Evolutionary conservation across 768 basidiomycete genomes (phyloP).

Genomic region (Mycena amicta): DNA sequence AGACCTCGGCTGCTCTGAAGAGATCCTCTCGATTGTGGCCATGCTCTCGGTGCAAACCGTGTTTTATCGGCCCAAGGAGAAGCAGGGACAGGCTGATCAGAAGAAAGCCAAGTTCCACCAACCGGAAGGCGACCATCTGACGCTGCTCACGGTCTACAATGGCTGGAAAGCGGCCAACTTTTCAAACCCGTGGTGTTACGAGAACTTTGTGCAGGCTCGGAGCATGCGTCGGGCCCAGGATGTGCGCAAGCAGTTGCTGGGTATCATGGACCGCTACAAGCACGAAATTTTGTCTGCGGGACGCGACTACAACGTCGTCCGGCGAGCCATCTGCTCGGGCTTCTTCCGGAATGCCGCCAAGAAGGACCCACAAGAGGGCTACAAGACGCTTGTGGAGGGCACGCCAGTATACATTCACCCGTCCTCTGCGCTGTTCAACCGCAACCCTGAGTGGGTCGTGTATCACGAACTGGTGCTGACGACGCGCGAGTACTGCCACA

Average conservation of each 20-base stretch:
- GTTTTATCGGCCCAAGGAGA: conserved; percentile 99
- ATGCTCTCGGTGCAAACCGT: conserved; percentile 97
- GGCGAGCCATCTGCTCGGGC: conserved; percentile 94
- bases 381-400: conserved; percentile 95
- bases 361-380: conserved; percentile 97
- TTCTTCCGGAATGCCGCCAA: conserved; percentile 99
- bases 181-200: conserved; percentile 98
- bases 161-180: conserved; percentile 97
- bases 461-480: conserved; percentile 97
- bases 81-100: conserved; percentile 98
- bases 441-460: conserved; percentile 93
- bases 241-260: conserved; percentile 94
- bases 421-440: conserved; percentile 94
- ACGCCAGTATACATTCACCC: conserved; percentile 99
- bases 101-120: conserved; percentile 99
- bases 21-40: conserved; percentile 94
- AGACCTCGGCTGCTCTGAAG: conserved; percentile 96
- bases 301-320: conserved; percentile 87
- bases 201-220: conserved; percentile 97
- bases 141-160: conserved; percentile 92
- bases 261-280: conserved; percentile 99
- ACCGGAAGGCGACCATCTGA: conserved; percentile 95
- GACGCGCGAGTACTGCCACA: conserved; percentile 93
- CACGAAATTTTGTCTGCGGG: conserved; percentile 95
- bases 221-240: conserved; percentile 98